Percentiles rank a stretch among this genome's conserved stretches.
These are phyloP conservation scores for Helichrysum umbraculigerum DNA, from an alignment of 129 eudicot species.

Conservation along the genomic window DNA sequence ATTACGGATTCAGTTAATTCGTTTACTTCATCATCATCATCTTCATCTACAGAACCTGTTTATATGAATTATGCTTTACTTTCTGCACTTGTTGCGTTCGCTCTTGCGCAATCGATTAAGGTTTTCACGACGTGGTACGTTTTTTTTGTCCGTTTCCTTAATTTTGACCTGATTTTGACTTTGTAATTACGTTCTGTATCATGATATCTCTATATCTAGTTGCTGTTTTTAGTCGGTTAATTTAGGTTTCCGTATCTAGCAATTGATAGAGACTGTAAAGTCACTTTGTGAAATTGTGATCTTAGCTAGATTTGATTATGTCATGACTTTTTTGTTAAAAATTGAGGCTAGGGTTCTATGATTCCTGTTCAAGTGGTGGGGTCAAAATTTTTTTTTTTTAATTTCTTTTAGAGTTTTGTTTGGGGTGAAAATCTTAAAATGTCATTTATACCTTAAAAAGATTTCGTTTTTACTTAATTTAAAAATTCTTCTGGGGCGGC, in stretches of 20 bases:
- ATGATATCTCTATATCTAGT: background rate
- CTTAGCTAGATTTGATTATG: slow-evolving; percentile 5
- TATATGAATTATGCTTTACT: slow-evolving; percentile 64
- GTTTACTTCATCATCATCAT: background rate
- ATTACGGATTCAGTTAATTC: slow-evolving; percentile 20
- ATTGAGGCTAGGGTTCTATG: background rate
- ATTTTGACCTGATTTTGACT: background rate
- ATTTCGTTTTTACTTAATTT: too few relatives aligned
- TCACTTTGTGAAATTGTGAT: background rate
- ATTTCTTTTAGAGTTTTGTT: too few relatives aligned
- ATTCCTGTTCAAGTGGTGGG: too few relatives aligned
- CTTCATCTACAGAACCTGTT: slow-evolving; percentile 30
- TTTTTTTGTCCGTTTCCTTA: background rate
- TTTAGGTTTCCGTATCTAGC: slow-evolving; percentile 5
- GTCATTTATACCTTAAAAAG: too few relatives aligned
- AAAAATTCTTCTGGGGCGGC: too few relatives aligned
- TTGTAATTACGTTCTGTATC: background rate
- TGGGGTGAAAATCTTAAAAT: too few relatives aligned
- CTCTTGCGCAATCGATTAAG: slow-evolving; percentile 75
- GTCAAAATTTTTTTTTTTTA: too few relatives aligned
- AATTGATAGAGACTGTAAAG: slow-evolving; percentile 7
- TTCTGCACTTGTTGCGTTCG: slow-evolving; percentile 73
- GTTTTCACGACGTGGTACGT: slow-evolving; percentile 72
- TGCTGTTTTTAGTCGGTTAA: background rate
- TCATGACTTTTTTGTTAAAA: slow-evolving; percentile 5